Evolutionary conservation across 2,329 filamentous ascomycete species (phyloP).

Genomic region (Hymenotorrendiella dingleyae): DNA sequence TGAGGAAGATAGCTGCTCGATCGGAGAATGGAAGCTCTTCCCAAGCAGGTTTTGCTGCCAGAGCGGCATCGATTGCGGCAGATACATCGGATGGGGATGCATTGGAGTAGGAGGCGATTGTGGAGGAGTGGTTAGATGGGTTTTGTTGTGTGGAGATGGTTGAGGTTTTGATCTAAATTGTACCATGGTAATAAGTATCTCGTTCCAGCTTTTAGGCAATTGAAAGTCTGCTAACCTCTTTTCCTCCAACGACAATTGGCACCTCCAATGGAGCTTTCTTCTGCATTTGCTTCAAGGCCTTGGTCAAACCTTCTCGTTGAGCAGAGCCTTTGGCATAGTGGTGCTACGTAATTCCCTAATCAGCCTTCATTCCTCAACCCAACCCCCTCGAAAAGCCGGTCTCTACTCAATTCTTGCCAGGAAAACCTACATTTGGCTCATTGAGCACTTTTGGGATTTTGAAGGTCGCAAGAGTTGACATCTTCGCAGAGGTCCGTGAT

Average conservation of each 20-base stretch:
- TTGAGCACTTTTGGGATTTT: constrained; percentile 82
- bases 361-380: no score
- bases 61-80: constrained; percentile 74
- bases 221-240: constrained; percentile 51
- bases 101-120: constrained; percentile 78
- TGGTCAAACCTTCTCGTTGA: constrained; percentile 69
- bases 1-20: constrained; percentile 87
- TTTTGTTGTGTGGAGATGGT: constrained; percentile 67
- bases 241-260: constrained; percentile 77
- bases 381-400: no score
- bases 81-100: constrained; percentile 72
- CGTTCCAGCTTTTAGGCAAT: neutral
- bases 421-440: constrained; percentile 79
- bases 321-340: constrained; percentile 80
- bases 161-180: constrained; percentile 56
- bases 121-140: constrained; percentile 71
- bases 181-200: constrained; percentile 5
- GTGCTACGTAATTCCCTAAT: constrained; percentile 52
- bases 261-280: constrained; percentile 67
- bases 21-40: constrained; percentile 83
- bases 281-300: constrained; percentile 66
- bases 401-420: no score
- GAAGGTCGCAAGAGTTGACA: constrained; percentile 62
- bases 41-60: constrained; percentile 83
- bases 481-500: no score